Base-by-base conservation (phyloP, 306 rosid genomes). In the Cucurbita moschata region DNA sequence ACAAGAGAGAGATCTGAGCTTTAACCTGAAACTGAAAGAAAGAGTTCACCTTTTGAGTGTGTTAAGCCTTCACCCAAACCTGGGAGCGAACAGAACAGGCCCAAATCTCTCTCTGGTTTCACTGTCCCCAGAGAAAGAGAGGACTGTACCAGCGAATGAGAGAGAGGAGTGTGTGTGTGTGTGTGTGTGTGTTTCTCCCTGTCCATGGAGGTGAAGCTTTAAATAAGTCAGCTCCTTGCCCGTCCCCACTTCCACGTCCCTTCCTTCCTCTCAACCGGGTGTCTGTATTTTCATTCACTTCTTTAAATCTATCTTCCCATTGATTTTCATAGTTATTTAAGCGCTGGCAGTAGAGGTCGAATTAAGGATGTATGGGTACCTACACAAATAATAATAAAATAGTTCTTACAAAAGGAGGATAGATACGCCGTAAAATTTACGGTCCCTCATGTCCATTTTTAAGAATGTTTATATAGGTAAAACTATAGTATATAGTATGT, bases 171-270 rank as follows among this genome's bases (percentile, higher is more conserved):
- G 35, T 30, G 35, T 30, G 4, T 30, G 5, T 38, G 21, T 19
- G 21, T 19, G 56, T 71, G 6, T n/a, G 4, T 72, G 1, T 15
- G 37, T 71, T 42, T 60, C 47, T 46, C 6, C 18, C 30, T 47
- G 26, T 53, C 63, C 63, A 49, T 30, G 46, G 10, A 61, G 60
- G 23, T 59, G 39, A 61, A 60, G 65, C 35, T 37, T 49, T 71
- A 60, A 65, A 71, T 73, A 72, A 79, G 69, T 58, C 61, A 68
- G 75, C 42, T 26, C 40, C 58, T 23, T 14, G 37, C 57, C 23
- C 70, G 73, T 50, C 79, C 74, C 81, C 84, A 35, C 57, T 38
- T 16, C 74, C 68, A 59, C 60, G 12, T 38, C 79, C 53, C 64
- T 52, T 68, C 63, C 75, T 52, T 15, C 44, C 11, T n/a, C 56